Evolutionary conservation across 2,329 filamentous ascomycete genomes (phyloP), one percentile per base, ranked within the genome.

Genomic region (Byssoonygena ceratinophila): DNA sequence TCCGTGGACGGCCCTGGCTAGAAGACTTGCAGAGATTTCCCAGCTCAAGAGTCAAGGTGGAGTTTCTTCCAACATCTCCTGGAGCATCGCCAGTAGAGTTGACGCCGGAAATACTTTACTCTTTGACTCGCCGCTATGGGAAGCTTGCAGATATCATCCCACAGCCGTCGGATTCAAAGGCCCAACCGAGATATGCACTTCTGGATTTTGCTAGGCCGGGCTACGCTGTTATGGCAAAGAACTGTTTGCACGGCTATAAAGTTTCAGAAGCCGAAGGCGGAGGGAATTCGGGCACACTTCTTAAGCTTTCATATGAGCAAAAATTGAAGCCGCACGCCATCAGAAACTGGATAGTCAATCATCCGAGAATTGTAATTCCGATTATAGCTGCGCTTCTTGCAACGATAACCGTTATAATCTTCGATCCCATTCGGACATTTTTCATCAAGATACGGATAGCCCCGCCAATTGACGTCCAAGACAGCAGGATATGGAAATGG

Each of bases 401-500:
- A 0, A 83, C 84, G 31, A 73, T 92, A 45, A 94, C 90, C 0
- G 88, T 96, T 18, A 81, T 87, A 1, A 76, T 97, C 6, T 97
- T 98, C 62, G 92, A 98, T 61, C 92, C 92, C 0, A 90, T 98
- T 54, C 82, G 92, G 41, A 90, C 89, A 0, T 92, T 94, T 64
- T 96, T 94, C 62, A 87, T 97, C 70, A 88, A 88, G 63, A 77
- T 84, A 3, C 89, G 95, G 64, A 83, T 98, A 47, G 88, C 89
- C 29, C 79, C 83, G 44, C 81, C 83, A 0, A 81, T 92, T 55
- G 80, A 85, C 53, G 73, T 92, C 29, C 82, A 81, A 41, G 82
- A 92, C 56, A 91, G 82, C 62, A 76, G 72, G 44, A 62, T 90
- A 14, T 86, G 87, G 67, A 80, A 83, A 55, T 95, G 89, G 91